Conservation (phyloP, 495 filamentous ascomycete genomes). For the Penicillium simplicissimum region DNA sequence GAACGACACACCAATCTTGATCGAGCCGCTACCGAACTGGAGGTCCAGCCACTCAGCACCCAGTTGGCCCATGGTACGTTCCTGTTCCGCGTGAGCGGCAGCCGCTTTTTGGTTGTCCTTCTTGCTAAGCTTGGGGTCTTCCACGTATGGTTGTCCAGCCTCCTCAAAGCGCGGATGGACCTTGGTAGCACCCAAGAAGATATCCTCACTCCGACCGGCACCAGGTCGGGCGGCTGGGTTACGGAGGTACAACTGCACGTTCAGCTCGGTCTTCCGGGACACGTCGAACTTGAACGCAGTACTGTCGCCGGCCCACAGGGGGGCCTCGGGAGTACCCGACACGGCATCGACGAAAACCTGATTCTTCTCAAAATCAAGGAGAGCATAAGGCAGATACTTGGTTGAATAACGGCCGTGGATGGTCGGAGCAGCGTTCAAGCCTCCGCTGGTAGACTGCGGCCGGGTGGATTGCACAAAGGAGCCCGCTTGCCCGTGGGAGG, state of each 20-base stretch:
- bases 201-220: slow-evolving; percentile 88
- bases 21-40: slow-evolving; percentile 78
- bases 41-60: slow-evolving; percentile 90
- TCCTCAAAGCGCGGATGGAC: slow-evolving; percentile 93
- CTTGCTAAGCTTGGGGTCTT: slow-evolving; percentile 84
- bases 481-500: slow-evolving; percentile 53
- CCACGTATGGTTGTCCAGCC: slow-evolving; percentile 57
- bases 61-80: slow-evolving; percentile 67
- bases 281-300: slow-evolving; percentile 99
- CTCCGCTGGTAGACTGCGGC: slow-evolving; percentile 80
- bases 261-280: slow-evolving; percentile 85
- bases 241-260: slow-evolving; percentile 87
- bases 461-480: slow-evolving; percentile 64
- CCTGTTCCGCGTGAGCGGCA: slow-evolving; percentile 62
- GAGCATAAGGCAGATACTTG: slow-evolving; percentile 80
- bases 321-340: slow-evolving; percentile 88
- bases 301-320: slow-evolving; percentile 93
- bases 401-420: slow-evolving; percentile 85
- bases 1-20: slow-evolving; percentile 92
- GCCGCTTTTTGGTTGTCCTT: slow-evolving; percentile 85
- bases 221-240: slow-evolving; percentile 83
- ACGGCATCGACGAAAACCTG: slow-evolving; percentile 99
- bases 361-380: slow-evolving; percentile 98
- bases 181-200: slow-evolving; percentile 86
- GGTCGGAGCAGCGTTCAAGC: slow-evolving; percentile 83